A percentile compares a stretch with the other conserved stretches of the same genome.
phyloP scores from a whole-genome alignment of 140 eudicot species.

The Flaveria floridana region DNA sequence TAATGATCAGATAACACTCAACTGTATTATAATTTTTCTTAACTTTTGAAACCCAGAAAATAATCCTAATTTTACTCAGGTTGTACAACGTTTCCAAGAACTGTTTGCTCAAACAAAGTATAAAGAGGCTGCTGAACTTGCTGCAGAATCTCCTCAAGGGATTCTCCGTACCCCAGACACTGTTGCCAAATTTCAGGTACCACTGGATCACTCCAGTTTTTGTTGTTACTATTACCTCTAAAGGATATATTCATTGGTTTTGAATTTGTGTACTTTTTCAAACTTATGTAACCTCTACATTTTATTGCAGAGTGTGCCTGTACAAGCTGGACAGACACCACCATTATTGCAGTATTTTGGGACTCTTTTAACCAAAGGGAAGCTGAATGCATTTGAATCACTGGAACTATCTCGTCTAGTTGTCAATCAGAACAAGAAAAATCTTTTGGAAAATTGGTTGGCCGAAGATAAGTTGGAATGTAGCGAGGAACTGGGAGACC shows the following conservation, averaged over 20 bases:
- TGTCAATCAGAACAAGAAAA: conserved; percentile 94
- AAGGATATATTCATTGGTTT: not conserved
- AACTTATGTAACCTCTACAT: not conserved
- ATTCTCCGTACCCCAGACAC: conserved; percentile 96
- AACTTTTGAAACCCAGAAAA: not conserved
- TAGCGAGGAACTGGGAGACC: conserved; percentile 98
- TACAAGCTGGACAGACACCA: conserved; percentile 98
- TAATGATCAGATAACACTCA: not conserved
- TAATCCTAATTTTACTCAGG: conserved; percentile 49
- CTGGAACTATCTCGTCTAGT: conserved; percentile 92
- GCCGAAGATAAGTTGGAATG: conserved; percentile 98
- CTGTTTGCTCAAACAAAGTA: conserved; percentile 96
- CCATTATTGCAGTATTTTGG: conserved; percentile 96
- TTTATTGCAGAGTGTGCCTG: conserved; percentile 87
- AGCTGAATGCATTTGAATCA: conserved; percentile 92
- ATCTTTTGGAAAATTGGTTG: conserved; percentile 91
- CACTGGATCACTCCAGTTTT: not conserved
- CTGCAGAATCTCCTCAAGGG: conserved; percentile 99
- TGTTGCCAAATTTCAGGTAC: conserved; percentile 95
- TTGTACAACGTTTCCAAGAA: conserved; percentile 98
- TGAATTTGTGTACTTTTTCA: not conserved
- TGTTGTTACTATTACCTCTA: not conserved
- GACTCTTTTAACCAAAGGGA: conserved; percentile 84
- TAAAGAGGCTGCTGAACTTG: conserved; percentile 99
- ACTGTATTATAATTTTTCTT: not conserved